These are phyloP conservation scores for Syzygium syzygioides DNA, from an alignment of 441 rosid species.

Conservation along the genomic window DNA sequence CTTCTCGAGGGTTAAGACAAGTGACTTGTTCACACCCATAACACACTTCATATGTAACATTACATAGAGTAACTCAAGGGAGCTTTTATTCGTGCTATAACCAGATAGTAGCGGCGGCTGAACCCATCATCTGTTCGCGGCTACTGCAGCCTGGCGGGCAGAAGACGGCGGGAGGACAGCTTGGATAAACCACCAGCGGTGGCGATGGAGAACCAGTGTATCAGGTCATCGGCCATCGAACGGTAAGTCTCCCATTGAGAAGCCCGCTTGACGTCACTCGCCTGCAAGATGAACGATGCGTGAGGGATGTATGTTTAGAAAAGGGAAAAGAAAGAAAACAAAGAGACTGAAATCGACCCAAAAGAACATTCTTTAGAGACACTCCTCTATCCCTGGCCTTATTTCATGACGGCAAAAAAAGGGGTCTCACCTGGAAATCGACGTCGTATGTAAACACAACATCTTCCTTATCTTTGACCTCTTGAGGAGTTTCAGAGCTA, in stretches of 20 bases:
- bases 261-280: background rate
- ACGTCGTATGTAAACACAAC: constrained; percentile 13
- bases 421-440: background rate
- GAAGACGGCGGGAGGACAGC: background rate
- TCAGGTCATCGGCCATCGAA: background rate
- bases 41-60: background rate
- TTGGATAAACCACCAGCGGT: background rate
- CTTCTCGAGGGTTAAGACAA: background rate
- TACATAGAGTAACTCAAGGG: background rate
- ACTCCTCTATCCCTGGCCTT: background rate
- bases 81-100: background rate
- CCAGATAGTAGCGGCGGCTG: background rate
- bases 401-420: background rate
- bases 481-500: constrained; percentile 3
- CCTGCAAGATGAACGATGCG: background rate
- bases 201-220: background rate
- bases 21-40: background rate
- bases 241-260: background rate
- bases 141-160: background rate
- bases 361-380: background rate
- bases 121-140: background rate
- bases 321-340: background rate
- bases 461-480: background rate
- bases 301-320: background rate
- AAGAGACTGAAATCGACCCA: background rate